A percentile compares a stretch with the other conserved stretches of the same genome.
phyloP scores from a whole-genome alignment of 164 flowering plant species.

The Piper betle region DNA sequence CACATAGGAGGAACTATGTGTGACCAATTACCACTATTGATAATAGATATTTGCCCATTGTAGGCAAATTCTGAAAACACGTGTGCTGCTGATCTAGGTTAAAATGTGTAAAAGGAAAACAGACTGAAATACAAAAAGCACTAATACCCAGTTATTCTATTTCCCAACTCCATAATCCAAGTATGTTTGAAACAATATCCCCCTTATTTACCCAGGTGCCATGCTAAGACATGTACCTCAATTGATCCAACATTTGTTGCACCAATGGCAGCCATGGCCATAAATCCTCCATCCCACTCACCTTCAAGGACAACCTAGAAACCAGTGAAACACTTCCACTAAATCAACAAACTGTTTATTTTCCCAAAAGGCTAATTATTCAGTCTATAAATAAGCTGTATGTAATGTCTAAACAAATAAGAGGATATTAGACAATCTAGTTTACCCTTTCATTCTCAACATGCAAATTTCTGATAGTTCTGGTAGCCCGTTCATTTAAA shows the following conservation, averaged over 20 bases:
- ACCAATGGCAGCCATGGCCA: conserved; percentile 91
- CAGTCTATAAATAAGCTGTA: not conserved
- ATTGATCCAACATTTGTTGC: conserved; percentile 95
- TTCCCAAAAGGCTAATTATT: not conserved
- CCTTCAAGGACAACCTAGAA: conserved; percentile 92
- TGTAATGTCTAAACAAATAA: not conserved
- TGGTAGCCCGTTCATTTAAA: conserved; percentile 81
- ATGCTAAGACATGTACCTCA: conserved; percentile 29
- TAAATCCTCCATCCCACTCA: conserved; percentile 75
- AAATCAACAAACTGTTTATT: not conserved
- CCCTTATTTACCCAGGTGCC: not conserved
- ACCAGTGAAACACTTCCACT: not conserved
- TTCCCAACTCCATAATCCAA: too few relatives aligned
- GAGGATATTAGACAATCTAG: conserved; percentile 1
- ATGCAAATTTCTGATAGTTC: conserved; percentile 79
- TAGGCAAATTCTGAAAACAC: too few relatives aligned
- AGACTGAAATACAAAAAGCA: not conserved
- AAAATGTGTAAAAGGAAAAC: not conserved
- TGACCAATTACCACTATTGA: too few relatives aligned
- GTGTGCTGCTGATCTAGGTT: too few relatives aligned
- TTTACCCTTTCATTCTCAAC: conserved; percentile 96
- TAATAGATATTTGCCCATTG: too few relatives aligned
- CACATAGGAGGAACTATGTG: too few relatives aligned
- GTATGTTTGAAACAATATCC: too few relatives aligned
- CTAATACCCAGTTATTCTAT: too few relatives aligned